Conservation (phyloP, 257 asterid species). For the Ophiorrhiza pumila region DNA sequence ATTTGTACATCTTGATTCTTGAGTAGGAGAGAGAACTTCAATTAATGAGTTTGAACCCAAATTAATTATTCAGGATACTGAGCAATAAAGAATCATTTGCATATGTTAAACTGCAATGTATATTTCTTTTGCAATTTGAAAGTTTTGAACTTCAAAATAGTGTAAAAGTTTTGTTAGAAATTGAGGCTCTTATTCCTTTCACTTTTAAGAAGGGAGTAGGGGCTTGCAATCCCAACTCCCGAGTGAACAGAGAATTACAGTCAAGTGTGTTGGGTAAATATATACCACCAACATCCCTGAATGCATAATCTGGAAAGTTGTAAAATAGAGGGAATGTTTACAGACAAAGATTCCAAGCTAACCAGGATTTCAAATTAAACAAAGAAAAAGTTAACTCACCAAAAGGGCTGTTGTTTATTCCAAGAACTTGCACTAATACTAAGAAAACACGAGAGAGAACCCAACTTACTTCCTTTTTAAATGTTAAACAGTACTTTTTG, state of each 20-base stretch:
- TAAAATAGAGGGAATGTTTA: conserved; percentile 31
- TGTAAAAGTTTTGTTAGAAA: not conserved
- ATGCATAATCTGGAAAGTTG: conserved; percentile 38
- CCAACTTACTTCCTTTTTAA: conserved; percentile 3
- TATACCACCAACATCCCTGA: conserved; percentile 33
- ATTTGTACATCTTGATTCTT: too few species aligned
- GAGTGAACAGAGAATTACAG: not conserved
- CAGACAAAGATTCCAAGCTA: conserved; percentile 41
- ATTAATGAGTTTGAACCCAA: too few species aligned
- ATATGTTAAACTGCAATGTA: too few species aligned
- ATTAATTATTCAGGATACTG: too few species aligned
- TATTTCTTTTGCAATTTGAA: too few species aligned
- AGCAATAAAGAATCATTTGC: too few species aligned
- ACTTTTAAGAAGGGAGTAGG: not conserved
- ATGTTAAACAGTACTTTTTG: not conserved
- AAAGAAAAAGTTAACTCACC: conserved; percentile 24
- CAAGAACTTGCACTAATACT: conserved; percentile 27
- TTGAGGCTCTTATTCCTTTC: not conserved
- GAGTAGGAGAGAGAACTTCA: too few species aligned
- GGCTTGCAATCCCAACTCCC: conserved; percentile 2
- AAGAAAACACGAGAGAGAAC: conserved; percentile 23
- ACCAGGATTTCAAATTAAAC: conserved; percentile 18
- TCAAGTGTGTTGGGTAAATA: conserved; percentile 20
- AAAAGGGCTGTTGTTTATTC: conserved; percentile 32
- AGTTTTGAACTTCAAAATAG: not conserved